Evolutionary conservation across 2,329 filamentous ascomycete genomes (phyloP).

Genomic region (Ascochyta fabae): DNA sequence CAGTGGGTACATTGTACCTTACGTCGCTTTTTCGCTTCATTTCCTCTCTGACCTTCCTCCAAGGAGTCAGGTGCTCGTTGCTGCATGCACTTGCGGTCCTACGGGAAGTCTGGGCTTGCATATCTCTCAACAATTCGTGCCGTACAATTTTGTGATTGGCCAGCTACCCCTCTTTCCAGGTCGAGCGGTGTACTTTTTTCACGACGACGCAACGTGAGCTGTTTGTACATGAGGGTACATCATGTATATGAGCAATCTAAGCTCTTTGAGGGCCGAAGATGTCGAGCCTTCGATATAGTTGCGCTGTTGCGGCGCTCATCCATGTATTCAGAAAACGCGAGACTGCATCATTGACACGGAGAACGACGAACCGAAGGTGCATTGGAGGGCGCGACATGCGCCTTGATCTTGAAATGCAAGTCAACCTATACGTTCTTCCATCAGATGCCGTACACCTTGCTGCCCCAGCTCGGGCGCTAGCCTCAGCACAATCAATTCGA

Average conservation of each 20-base stretch:
- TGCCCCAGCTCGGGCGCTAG: constrained; percentile 84
- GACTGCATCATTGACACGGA: not conserved
- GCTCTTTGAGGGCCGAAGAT: not conserved
- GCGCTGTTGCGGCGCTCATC: not conserved
- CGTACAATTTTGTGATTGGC: constrained; percentile 36
- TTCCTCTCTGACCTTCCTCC: constrained; percentile 21
- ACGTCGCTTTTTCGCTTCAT: constrained; percentile 24
- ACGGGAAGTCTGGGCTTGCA: constrained; percentile 31
- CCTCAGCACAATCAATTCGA: constrained; percentile 82
- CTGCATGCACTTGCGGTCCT: constrained; percentile 30
- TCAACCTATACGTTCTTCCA: constrained; percentile 70
- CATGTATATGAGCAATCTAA: constrained; percentile 14
- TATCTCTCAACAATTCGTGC: constrained; percentile 35
- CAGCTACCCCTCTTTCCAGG: constrained; percentile 34
- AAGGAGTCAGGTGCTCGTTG: constrained; percentile 42
- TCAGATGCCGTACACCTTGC: constrained; percentile 72
- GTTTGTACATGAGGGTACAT: constrained; percentile 32
- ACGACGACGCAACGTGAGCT: constrained; percentile 39
- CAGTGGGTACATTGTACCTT: constrained; percentile 7
- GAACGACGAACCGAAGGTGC: not conserved
- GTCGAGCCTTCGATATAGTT: not conserved
- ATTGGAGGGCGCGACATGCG: not conserved
- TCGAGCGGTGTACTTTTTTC: constrained; percentile 35
- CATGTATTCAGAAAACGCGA: not conserved
- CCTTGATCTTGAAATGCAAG: not conserved